Conservation (phyloP, 257 asterid genomes). For the Fraxinus excelsior region DNA sequence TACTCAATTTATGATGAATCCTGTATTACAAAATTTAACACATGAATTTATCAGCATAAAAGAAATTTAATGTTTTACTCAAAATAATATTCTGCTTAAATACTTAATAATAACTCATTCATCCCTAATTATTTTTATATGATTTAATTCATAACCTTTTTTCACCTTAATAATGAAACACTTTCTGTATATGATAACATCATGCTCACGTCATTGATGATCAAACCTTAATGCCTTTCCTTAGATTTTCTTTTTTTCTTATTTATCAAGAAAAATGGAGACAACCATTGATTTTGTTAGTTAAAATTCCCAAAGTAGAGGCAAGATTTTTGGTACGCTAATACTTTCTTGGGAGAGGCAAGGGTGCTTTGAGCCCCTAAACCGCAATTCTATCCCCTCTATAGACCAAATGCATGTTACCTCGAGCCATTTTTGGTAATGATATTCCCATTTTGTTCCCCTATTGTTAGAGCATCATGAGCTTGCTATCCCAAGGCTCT, state of each 20-base stretch:
- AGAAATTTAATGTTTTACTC: too few species aligned
- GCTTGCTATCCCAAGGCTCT: too few species aligned
- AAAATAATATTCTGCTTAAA: too few species aligned
- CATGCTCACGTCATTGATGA: conserved; percentile 43
- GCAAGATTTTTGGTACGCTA: conserved; percentile 18
- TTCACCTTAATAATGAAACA: neutral
- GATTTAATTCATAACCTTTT: neutral
- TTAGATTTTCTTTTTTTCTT: neutral
- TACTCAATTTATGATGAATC: too few species aligned
- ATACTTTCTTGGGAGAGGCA: conserved; percentile 28
- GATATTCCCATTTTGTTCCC: neutral
- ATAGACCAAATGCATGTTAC: conserved; percentile 31
- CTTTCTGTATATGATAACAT: conserved; percentile 27
- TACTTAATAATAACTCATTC: neutral
- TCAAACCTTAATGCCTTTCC: neutral
- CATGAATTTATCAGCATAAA: too few species aligned
- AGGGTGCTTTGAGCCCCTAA: conserved; percentile 55
- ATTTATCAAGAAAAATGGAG: conserved; percentile 16
- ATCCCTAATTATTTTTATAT: neutral
- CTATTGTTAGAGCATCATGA: too few species aligned
- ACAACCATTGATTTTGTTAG: conserved; percentile 4
- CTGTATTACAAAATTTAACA: too few species aligned
- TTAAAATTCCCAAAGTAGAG: conserved; percentile 31
- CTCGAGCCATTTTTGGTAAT: conserved; percentile 32
- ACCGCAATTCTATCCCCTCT: conserved; percentile 23